Percentiles rank a stretch among this genome's conserved stretches.
Conservation (phyloP, 139 green algal genomes). For the Chlorella sp. region DNA sequence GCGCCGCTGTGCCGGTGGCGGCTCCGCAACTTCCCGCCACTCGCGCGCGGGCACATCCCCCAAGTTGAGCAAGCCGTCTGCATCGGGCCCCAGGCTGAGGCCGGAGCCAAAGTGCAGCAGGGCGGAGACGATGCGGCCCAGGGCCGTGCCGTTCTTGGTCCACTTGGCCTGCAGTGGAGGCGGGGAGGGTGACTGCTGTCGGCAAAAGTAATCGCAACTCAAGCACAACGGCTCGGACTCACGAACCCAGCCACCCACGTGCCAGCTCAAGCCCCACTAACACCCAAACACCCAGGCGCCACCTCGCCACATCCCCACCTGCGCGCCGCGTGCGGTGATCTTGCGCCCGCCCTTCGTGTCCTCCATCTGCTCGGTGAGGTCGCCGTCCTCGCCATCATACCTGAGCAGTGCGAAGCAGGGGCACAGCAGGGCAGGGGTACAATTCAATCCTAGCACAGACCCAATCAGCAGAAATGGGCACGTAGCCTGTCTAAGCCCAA, state of each 20-base stretch:
- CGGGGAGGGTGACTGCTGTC: no score
- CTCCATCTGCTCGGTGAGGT: conserved; percentile 19
- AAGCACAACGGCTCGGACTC: no score
- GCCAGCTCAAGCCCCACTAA: no score
- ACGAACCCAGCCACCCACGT: no score
- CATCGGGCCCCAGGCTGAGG: conserved; percentile 59
- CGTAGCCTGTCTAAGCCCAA: no score
- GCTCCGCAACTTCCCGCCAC: background rate
- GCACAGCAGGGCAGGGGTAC: no score
- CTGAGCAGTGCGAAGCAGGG: no score
- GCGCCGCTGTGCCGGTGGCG: background rate
- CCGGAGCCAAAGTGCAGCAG: conserved; percentile 49
- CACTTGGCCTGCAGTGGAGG: background rate
- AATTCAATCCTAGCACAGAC: no score
- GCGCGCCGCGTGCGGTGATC: background rate
- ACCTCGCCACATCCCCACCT: background rate
- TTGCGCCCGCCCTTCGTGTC: background rate
- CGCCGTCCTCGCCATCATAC: background rate
- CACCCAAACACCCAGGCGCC: background rate
- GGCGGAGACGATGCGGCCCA: conserved; percentile 25
- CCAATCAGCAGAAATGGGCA: background rate
- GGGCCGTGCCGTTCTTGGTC: conserved; percentile 16
- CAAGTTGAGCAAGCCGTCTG: conserved; percentile 62
- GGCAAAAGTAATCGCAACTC: no score
- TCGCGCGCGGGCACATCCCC: conserved; percentile 5